Percentiles rank a stretch among this genome's conserved stretches.
phyloP scores from a whole-genome alignment of 1,139 yeast genomes.

The Yamadazyma dushanensis region DNA sequence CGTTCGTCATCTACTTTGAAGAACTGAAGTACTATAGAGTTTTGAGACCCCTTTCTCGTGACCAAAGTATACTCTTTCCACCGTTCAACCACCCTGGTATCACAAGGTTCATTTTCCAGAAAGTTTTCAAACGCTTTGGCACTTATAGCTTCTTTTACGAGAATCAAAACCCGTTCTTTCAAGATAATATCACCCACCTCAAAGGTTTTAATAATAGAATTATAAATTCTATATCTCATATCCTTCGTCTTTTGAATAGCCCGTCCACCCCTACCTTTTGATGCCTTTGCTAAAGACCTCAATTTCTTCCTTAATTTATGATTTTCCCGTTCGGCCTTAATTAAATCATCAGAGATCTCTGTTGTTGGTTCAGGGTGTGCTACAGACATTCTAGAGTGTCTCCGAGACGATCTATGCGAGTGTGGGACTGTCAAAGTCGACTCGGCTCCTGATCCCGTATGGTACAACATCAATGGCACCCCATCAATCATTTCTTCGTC shows the following conservation, averaged over 20 bases:
- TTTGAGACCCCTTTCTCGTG: constrained; percentile 56
- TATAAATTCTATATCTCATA: constrained; percentile 21
- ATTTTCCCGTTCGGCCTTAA: constrained; percentile 22
- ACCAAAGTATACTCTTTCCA: constrained; percentile 79
- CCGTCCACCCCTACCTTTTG: constrained; percentile 19
- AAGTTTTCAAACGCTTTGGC: constrained; percentile 15
- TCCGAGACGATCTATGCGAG: too few relatives aligned
- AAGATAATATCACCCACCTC: constrained; percentile 63
- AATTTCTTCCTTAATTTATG: constrained; percentile 22
- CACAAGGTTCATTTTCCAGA: constrained; percentile 49
- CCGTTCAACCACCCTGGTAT: constrained; percentile 59
- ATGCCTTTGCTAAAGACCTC: constrained; percentile 23
- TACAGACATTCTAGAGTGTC: too few relatives aligned
- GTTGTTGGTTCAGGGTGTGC: constrained; percentile 16
- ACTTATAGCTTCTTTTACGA: constrained; percentile 26
- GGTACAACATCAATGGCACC: too few relatives aligned
- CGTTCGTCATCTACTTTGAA: constrained; percentile 49
- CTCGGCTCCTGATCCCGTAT: too few relatives aligned
- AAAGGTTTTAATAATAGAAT: constrained; percentile 26
- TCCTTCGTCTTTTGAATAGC: constrained; percentile 21
- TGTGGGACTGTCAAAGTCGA: too few relatives aligned
- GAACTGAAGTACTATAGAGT: constrained; percentile 62
- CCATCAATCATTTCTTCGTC: too few relatives aligned
- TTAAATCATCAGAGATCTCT: constrained; percentile 11
- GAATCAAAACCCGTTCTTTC: constrained; percentile 64